Percentiles rank a stretch among this genome's conserved stretches.
Conservation (phyloP, 2,329 filamentous ascomycete species). For the Sporothrix globosa region DNA sequence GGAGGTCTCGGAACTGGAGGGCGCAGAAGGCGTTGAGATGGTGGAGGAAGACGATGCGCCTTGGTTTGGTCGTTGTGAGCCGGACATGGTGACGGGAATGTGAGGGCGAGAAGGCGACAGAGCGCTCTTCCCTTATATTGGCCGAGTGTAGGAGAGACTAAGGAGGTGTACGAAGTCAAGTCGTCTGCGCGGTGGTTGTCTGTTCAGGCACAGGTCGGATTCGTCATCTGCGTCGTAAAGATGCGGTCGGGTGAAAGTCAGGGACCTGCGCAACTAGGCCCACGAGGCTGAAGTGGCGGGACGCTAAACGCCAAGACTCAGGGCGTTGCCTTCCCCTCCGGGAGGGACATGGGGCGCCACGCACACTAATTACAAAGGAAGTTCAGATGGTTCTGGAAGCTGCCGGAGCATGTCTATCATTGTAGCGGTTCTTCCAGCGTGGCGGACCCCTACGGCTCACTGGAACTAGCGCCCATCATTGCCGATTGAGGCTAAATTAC, state of each 20-base stretch:
- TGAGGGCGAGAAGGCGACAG: background rate
- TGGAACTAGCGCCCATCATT: background rate
- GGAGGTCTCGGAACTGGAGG: slow-evolving; percentile 51
- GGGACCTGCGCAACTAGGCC: slow-evolving; percentile 5
- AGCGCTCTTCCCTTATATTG: slow-evolving; percentile 6
- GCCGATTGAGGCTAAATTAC: slow-evolving; percentile 3
- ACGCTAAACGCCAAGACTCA: slow-evolving; percentile 21
- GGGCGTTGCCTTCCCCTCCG: background rate
- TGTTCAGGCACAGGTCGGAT: slow-evolving; percentile 25
- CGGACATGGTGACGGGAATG: slow-evolving; percentile 52
- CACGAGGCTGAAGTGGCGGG: slow-evolving; percentile 27
- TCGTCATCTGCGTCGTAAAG: slow-evolving; percentile 27
- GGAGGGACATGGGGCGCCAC: background rate
- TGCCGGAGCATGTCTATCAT: background rate
- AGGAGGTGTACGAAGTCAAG: background rate
- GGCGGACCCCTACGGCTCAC: background rate
- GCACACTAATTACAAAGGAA: slow-evolving; percentile 7
- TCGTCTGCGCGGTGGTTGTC: background rate
- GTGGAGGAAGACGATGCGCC: slow-evolving; percentile 8
- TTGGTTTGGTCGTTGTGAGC: slow-evolving; percentile 38
- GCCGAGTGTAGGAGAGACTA: background rate
- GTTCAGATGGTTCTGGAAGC: slow-evolving; percentile 23
- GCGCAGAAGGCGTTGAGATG: slow-evolving; percentile 43
- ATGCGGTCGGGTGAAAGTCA: background rate
- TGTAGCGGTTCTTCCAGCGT: background rate